phyloP scores from a whole-genome alignment of 2,329 filamentous ascomycete genomes.

The Stenocarpella maydis region DNA sequence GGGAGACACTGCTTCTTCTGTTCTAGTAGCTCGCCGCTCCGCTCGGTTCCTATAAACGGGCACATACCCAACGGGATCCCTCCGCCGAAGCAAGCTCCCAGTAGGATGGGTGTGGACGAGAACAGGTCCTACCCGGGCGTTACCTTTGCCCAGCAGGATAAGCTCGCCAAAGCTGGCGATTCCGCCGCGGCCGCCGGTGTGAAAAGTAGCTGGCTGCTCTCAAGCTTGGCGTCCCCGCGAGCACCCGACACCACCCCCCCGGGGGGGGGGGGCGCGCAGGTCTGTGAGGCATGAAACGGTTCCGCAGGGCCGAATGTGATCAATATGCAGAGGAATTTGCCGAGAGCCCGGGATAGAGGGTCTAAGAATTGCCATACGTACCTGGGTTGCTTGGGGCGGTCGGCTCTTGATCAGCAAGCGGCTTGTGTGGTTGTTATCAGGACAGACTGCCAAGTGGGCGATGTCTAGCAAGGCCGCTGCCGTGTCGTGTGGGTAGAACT shows the following conservation, averaged over 20 bases:
- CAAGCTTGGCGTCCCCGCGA: constrained; percentile 81
- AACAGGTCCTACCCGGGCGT: constrained; percentile 72
- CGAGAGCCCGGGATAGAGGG: constrained; percentile 30
- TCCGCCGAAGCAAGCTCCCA: constrained; percentile 47
- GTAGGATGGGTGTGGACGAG: constrained; percentile 61
- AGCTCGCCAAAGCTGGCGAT: constrained; percentile 91
- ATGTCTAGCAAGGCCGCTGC: not conserved
- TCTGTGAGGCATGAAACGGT: constrained; percentile 24
- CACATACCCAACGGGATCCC: constrained; percentile 45
- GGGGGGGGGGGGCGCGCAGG: constrained; percentile 1
- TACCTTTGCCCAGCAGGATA: constrained; percentile 90
- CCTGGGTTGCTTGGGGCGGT: not conserved
- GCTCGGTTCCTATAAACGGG: constrained; percentile 48
- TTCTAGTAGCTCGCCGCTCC: constrained; percentile 48
- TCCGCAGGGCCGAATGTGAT: constrained; percentile 35
- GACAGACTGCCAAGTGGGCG: constrained; percentile 20
- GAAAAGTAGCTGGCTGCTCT: constrained; percentile 82
- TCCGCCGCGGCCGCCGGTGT: constrained; percentile 80
- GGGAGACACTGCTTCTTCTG: constrained; percentile 69
- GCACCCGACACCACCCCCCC: constrained; percentile 84
- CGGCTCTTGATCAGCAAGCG: not conserved
- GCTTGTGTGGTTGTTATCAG: not conserved
- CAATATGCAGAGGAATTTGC: constrained; percentile 26
- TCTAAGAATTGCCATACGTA: constrained; percentile 23
- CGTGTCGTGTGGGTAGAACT: not conserved